Conservation (phyloP, 2,329 filamentous ascomycete species). For the Hypoxylon sp. region DNA sequence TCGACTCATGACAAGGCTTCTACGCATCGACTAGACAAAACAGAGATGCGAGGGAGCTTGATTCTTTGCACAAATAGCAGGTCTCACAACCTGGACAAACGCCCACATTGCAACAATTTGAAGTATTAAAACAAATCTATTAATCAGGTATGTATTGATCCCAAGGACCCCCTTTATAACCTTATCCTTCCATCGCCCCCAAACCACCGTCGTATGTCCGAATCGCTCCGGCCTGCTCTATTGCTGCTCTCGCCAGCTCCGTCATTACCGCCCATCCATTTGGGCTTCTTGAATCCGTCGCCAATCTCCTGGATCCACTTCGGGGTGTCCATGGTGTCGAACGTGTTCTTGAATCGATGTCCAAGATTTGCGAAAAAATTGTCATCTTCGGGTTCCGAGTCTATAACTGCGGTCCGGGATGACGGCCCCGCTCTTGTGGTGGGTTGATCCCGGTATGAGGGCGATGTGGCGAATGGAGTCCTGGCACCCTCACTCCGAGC, state of each 20-base stretch:
- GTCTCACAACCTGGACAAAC: background rate
- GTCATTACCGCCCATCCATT: constrained; percentile 79
- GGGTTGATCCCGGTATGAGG: constrained; percentile 50
- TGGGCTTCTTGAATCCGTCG: constrained; percentile 77
- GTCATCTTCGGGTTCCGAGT: constrained; percentile 76
- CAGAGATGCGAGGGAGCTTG: background rate
- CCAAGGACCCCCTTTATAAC: constrained; percentile 37
- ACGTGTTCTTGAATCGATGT: constrained; percentile 89
- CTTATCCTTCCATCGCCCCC: constrained; percentile 59
- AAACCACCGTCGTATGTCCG: constrained; percentile 70
- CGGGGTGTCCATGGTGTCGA: constrained; percentile 84
- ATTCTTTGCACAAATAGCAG: no score
- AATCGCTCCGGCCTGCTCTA: constrained; percentile 45
- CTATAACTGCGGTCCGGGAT: constrained; percentile 55
- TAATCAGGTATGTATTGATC: constrained; percentile 22
- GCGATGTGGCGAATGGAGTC: constrained; percentile 60
- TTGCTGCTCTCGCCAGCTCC: constrained; percentile 51
- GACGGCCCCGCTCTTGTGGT: constrained; percentile 51
- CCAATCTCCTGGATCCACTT: constrained; percentile 83
- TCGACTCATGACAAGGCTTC: no score
- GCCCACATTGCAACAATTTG: background rate
- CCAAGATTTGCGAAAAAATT: constrained; percentile 87
- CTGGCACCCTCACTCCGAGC: constrained; percentile 53
- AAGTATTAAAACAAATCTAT: constrained; percentile 19
- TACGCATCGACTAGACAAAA: no score